Percentiles rank a stretch among this genome's conserved stretches.
phyloP scores from a whole-genome alignment of 106 monocot species.

The Dendrobium officinale region DNA sequence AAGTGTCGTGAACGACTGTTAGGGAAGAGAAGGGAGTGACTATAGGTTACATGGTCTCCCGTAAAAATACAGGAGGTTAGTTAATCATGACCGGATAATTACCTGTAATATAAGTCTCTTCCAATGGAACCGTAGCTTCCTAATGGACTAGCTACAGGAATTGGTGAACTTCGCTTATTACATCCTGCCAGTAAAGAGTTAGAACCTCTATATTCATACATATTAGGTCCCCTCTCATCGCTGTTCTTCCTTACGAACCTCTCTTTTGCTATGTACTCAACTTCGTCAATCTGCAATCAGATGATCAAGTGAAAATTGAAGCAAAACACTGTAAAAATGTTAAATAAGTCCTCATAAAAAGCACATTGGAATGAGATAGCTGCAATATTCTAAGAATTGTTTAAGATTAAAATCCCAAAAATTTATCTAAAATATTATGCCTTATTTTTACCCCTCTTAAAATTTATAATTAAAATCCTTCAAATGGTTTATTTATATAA shows the following conservation, averaged over 20 bases:
- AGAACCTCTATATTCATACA: not conserved
- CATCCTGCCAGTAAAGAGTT: not conserved
- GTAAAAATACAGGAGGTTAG: not conserved
- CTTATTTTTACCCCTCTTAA: too few relatives aligned
- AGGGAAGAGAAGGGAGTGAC: too few relatives aligned
- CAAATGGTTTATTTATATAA: too few relatives aligned
- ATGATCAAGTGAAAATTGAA: not conserved
- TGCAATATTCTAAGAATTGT: too few relatives aligned
- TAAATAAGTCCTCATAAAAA: too few relatives aligned
- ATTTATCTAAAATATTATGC: too few relatives aligned
- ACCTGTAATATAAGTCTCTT: slow-evolving; percentile 66
- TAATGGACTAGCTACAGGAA: slow-evolving; percentile 31
- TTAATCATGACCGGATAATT: slow-evolving; percentile 9
- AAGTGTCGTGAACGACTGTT: too few relatives aligned
- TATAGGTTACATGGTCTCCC: not conserved
- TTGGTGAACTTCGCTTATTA: slow-evolving; percentile 40
- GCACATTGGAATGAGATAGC: too few relatives aligned
- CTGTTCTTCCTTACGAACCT: not conserved
- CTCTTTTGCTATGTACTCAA: slow-evolving; percentile 16
- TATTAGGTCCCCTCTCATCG: slow-evolving; percentile 12
- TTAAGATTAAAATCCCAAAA: too few relatives aligned
- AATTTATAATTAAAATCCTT: too few relatives aligned
- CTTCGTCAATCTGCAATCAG: slow-evolving; percentile 11
- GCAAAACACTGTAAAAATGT: not conserved
- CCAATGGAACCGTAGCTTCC: slow-evolving; percentile 18